These are phyloP conservation scores for Nevesoporus exiguus DNA, from an alignment of 768 basidiomycete species.

Conservation along the genomic window DNA sequence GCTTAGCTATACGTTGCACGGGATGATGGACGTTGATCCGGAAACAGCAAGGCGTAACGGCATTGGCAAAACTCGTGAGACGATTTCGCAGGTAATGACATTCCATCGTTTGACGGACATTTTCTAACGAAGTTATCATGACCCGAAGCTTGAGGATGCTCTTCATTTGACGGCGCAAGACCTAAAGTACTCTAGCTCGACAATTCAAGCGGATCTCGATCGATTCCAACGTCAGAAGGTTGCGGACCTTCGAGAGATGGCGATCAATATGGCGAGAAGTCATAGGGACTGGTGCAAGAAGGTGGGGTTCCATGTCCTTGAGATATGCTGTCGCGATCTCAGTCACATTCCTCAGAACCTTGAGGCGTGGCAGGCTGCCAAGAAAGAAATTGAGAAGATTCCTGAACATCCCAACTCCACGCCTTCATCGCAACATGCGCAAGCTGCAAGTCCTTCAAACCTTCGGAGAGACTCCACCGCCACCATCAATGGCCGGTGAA, in stretches of 20 bases:
- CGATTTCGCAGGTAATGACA: slow-evolving; percentile 80
- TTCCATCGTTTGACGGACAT: slow-evolving; percentile 5
- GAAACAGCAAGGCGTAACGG: slow-evolving; percentile 91
- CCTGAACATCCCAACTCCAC: slow-evolving; percentile 82
- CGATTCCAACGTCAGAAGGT: slow-evolving; percentile 99
- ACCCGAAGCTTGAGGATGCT: slow-evolving; percentile 84
- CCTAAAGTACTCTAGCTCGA: slow-evolving; percentile 92
- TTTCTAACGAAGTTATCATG: slow-evolving; percentile 17
- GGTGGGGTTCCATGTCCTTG: slow-evolving; percentile 41
- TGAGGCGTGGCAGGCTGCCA: slow-evolving; percentile 96
- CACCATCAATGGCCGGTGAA: slow-evolving; percentile 62
- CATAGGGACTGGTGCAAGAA: slow-evolving; percentile 98
- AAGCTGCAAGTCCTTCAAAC: slow-evolving; percentile 35
- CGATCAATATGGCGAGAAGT: slow-evolving; percentile 81
- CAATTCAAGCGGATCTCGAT: slow-evolving; percentile 96
- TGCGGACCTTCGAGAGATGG: slow-evolving; percentile 91
- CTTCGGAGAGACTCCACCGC: slow-evolving; percentile 64
- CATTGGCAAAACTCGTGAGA: slow-evolving; percentile 92
- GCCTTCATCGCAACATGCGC: slow-evolving; percentile 39
- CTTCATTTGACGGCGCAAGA: slow-evolving; percentile 90
- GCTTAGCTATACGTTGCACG: slow-evolving; percentile 89
- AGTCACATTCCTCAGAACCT: slow-evolving; percentile 63
- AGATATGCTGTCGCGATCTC: slow-evolving; percentile 11
- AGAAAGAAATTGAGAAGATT: slow-evolving; percentile 87
- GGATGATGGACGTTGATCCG: slow-evolving; percentile 99